Conservation (phyloP, 495 filamentous ascomycete genomes). For the Cudoniella acicularis region DNA sequence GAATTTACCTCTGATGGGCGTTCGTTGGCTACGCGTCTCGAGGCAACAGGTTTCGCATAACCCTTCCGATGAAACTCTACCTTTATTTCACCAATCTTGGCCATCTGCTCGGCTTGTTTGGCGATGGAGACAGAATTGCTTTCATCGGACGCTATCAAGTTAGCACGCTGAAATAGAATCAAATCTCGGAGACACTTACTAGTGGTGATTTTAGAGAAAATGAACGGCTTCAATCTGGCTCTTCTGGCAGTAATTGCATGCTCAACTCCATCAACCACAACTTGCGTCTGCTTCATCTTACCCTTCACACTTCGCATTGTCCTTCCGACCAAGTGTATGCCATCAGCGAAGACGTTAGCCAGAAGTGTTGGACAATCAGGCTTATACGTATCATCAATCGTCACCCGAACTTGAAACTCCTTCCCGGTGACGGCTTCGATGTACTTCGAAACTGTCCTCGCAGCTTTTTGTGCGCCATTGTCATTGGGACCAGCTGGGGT, state of each 20-base stretch:
- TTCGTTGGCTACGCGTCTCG: too few species aligned
- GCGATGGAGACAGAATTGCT: not conserved
- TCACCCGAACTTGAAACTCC: not conserved
- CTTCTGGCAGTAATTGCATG: not conserved
- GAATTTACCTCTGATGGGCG: too few species aligned
- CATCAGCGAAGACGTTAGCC: not conserved
- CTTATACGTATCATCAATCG: not conserved
- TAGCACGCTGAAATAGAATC: not conserved
- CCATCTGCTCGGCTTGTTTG: not conserved
- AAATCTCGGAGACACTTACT: not conserved
- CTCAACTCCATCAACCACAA: not conserved
- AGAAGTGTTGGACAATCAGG: not conserved
- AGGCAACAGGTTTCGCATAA: too few species aligned
- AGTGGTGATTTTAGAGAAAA: not conserved
- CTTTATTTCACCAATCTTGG: not conserved
- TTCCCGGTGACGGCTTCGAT: not conserved
- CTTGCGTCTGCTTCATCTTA: not conserved
- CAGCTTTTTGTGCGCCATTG: not conserved
- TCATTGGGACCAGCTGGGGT: not conserved
- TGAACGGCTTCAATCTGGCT: not conserved
- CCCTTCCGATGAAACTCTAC: not conserved
- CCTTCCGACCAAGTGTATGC: not conserved
- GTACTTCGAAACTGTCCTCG: not conserved
- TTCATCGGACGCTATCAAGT: not conserved
- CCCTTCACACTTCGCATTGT: not conserved